Conservation (phyloP, 2,329 filamentous ascomycete genomes). For the Colletotrichum aenigma region DNA sequence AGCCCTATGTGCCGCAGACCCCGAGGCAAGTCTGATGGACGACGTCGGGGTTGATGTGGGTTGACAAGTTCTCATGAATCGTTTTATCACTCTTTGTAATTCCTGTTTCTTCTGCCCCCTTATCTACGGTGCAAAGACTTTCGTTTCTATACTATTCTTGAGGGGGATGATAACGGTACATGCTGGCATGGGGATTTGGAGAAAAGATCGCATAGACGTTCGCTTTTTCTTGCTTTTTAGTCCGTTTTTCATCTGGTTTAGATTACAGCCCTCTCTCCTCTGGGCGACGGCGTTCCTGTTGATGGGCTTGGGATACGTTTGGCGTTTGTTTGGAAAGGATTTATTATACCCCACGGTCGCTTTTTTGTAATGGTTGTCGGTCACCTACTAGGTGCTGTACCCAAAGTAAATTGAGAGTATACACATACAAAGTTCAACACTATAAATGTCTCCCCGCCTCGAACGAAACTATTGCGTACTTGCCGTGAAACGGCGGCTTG, state of each 20-base stretch:
- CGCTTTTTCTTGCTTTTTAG: background rate
- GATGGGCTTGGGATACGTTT: background rate
- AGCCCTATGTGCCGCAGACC: constrained; percentile 42
- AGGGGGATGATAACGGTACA: background rate
- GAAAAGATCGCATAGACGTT: background rate
- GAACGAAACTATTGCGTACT: background rate
- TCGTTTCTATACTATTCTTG: background rate
- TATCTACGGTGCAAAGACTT: background rate
- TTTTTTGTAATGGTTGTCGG: background rate
- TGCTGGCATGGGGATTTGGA: background rate
- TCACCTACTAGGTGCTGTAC: background rate
- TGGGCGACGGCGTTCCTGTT: background rate
- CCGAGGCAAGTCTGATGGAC: background rate
- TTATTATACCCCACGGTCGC: background rate
- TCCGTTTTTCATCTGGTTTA: background rate
- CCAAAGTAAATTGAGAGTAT: background rate
- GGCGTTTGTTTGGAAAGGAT: background rate
- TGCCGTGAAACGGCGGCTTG: background rate
- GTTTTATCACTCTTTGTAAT: background rate
- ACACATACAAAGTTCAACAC: background rate
- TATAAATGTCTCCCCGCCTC: background rate
- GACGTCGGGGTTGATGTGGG: background rate
- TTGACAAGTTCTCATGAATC: background rate
- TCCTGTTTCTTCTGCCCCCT: background rate
- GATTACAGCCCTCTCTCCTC: background rate